Conservation (phyloP, 2,329 filamentous ascomycete genomes). For the Paracoccidioides brasiliensis region DNA sequence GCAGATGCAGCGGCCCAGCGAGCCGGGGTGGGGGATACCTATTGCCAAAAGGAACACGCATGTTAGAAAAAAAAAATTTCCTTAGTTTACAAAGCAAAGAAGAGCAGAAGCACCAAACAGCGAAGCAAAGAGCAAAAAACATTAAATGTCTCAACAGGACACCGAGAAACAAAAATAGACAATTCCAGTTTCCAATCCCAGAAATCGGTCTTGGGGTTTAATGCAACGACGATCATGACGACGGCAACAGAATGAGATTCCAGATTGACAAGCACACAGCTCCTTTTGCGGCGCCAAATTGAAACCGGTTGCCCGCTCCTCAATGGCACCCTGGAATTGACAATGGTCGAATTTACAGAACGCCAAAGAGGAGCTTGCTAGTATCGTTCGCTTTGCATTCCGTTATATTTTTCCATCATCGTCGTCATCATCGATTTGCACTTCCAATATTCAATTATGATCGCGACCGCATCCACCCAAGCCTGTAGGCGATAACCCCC, state of each 20-base stretch:
- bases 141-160: no score
- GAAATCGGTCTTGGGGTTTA: no score
- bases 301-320: no score
- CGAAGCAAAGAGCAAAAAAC: neutral
- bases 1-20: constrained; percentile 12
- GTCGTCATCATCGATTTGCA: neutral
- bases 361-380: no score
- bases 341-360: no score
- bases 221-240: no score
- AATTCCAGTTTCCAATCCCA: no score
- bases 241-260: no score
- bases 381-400: neutral
- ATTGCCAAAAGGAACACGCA: neutral
- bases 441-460: neutral
- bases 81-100: neutral
- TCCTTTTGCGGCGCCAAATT: no score
- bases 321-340: no score
- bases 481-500: neutral
- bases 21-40: constrained; percentile 6
- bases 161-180: no score
- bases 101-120: neutral
- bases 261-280: no score
- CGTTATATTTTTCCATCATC: neutral
- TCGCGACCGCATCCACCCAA: neutral
- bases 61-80: neutral